Evolutionary conservation across 2,329 filamentous ascomycete species (phyloP).

Genomic region (Hypoxylon sp.): DNA sequence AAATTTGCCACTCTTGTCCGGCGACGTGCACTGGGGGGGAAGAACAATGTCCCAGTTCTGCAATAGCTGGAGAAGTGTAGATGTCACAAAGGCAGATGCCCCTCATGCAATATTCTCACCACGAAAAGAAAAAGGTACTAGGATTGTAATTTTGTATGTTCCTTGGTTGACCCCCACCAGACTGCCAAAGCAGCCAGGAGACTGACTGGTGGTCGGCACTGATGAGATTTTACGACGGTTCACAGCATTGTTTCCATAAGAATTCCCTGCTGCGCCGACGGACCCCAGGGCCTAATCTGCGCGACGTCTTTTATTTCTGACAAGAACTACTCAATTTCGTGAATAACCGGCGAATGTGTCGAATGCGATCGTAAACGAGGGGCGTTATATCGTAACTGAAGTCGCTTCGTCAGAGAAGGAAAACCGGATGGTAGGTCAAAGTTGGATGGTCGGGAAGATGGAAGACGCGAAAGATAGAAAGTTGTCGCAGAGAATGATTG

Average conservation of each 20-base stretch:
- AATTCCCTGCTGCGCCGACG: conserved; percentile 25
- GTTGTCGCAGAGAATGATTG: conserved; percentile 21
- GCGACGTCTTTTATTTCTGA: conserved; percentile 21
- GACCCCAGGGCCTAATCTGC: conserved; percentile 25
- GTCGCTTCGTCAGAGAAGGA: conserved; percentile 10
- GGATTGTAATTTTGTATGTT: conserved; percentile 48
- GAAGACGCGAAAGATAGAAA: conserved; percentile 14
- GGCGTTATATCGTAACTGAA: conserved; percentile 13
- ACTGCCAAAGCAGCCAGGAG: conserved; percentile 44
- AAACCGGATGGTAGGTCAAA: conserved; percentile 10
- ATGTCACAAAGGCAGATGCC: conserved; percentile 49
- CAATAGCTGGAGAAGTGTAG: conserved; percentile 26
- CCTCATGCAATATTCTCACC: conserved; percentile 51
- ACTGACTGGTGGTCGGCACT: conserved; percentile 41
- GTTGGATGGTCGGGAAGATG: background rate
- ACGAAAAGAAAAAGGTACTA: conserved; percentile 46
- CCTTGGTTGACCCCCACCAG: conserved; percentile 43
- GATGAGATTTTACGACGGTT: conserved; percentile 36
- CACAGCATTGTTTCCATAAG: conserved; percentile 35
- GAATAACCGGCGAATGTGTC: background rate
- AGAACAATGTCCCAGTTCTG: conserved; percentile 35
- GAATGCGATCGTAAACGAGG: conserved; percentile 16
- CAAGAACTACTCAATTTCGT: conserved; percentile 18
- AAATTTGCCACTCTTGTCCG: conserved; percentile 9
- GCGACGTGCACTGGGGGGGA: conserved; percentile 24